Conservation (phyloP, 1,139 yeast species). For the Blastobotrys malaysiensis region DNA sequence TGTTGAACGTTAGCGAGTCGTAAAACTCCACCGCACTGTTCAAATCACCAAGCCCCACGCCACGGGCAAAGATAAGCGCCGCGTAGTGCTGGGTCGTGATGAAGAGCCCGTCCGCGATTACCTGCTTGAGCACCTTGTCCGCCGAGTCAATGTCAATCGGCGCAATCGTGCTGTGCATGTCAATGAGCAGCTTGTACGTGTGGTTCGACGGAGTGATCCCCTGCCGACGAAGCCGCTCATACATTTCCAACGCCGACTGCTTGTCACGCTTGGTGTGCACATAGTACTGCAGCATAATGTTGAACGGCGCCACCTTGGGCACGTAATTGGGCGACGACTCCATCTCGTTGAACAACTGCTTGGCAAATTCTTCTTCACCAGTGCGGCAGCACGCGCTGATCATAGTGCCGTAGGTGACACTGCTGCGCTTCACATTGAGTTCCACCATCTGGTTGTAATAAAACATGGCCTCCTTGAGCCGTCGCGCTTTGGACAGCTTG, state of each 20-base stretch:
- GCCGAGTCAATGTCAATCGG: slow-evolving; percentile 35
- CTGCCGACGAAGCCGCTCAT: slow-evolving; percentile 26
- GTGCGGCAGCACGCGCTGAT: slow-evolving; percentile 38
- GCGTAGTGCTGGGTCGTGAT: slow-evolving; percentile 37
- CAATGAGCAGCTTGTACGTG: slow-evolving; percentile 39
- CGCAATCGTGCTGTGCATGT: slow-evolving; percentile 33
- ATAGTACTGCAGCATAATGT: slow-evolving; percentile 37
- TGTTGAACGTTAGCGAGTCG: slow-evolving; percentile 25
- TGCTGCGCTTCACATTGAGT: slow-evolving; percentile 26
- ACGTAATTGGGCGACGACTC: slow-evolving; percentile 29
- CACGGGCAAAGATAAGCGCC: slow-evolving; percentile 37
- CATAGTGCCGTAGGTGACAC: slow-evolving; percentile 39
- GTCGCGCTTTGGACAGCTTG: slow-evolving; percentile 35
- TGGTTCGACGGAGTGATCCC: slow-evolving; percentile 34
- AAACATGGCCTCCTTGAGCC: slow-evolving; percentile 31
- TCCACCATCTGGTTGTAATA: slow-evolving; percentile 33
- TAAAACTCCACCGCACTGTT: slow-evolving; percentile 35
- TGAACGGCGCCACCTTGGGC: slow-evolving; percentile 38
- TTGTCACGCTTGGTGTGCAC: slow-evolving; percentile 34
- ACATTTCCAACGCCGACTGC: slow-evolving; percentile 31
- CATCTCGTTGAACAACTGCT: slow-evolving; percentile 34
- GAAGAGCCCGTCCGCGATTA: slow-evolving; percentile 28
- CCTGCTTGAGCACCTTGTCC: slow-evolving; percentile 32
- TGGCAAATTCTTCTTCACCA: slow-evolving; percentile 34
- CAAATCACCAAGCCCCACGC: slow-evolving; percentile 33